Evolutionary conservation across 805 yeast species (phyloP).

Genomic region (Zygosaccharomyces siamensis): DNA sequence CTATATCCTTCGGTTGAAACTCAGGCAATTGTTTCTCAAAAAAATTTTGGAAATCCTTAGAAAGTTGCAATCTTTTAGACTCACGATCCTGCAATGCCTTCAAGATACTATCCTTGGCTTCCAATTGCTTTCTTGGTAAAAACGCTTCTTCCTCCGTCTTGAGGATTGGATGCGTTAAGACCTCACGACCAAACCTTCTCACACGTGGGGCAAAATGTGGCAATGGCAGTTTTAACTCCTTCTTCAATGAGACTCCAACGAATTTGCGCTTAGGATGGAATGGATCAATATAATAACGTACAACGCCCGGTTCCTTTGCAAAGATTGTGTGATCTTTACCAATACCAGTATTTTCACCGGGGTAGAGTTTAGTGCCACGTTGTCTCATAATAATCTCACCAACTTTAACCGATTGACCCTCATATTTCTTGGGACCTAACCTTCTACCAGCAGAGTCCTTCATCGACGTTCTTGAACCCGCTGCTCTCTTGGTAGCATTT

Average conservation of each 20-base stretch:
- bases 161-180: slow-evolving; percentile 39
- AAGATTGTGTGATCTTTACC: slow-evolving; percentile 92
- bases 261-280: slow-evolving; percentile 91
- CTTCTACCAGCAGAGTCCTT: slow-evolving; percentile 94
- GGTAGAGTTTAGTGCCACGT: slow-evolving; percentile 90
- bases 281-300: slow-evolving; percentile 87
- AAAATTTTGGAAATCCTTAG: slow-evolving; percentile 31
- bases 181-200: slow-evolving; percentile 79
- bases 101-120: slow-evolving; percentile 50
- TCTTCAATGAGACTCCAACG: slow-evolving; percentile 76
- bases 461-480: slow-evolving; percentile 91
- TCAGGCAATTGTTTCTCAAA: slow-evolving; percentile 17
- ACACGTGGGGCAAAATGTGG: slow-evolving; percentile 86
- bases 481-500: slow-evolving; percentile 88
- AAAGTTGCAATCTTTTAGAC: slow-evolving; percentile 34
- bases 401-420: slow-evolving; percentile 63
- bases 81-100: slow-evolving; percentile 40
- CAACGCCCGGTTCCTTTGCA: slow-evolving; percentile 90
- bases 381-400: slow-evolving; percentile 92
- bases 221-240: slow-evolving; percentile 66
- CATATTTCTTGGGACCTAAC: slow-evolving; percentile 83
- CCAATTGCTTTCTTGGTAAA: slow-evolving; percentile 63
- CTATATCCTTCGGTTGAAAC: slow-evolving; percentile 27
- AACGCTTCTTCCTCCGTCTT: slow-evolving; percentile 57
- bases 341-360: slow-evolving; percentile 86